phyloP scores from a whole-genome alignment of 2,329 filamentous ascomycete species.

The Penicillium sp. region DNA sequence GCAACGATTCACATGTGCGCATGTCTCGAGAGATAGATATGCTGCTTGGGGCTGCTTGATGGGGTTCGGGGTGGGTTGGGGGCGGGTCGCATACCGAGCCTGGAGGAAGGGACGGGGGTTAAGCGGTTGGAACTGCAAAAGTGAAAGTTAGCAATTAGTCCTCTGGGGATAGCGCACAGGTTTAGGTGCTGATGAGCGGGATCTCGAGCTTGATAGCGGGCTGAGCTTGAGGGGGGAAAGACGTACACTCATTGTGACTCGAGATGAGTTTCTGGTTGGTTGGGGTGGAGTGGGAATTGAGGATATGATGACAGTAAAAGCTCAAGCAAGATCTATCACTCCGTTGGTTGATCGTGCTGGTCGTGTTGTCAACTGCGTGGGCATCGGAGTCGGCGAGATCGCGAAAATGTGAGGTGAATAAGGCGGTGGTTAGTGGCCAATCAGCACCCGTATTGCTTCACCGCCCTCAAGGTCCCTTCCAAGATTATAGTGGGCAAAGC shows the following conservation, averaged over 20 bases:
- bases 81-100: conserved; percentile 66
- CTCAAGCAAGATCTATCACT: conserved; percentile 6
- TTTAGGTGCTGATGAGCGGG: background rate
- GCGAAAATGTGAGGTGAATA: conserved; percentile 40
- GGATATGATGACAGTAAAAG: background rate
- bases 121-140: conserved; percentile 75
- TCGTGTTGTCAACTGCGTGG: conserved; percentile 14
- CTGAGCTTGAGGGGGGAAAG: conserved; percentile 1
- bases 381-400: conserved; percentile 19
- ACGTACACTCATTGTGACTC: conserved; percentile 37
- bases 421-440: conserved; percentile 10
- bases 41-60: background rate
- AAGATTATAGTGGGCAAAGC: background rate
- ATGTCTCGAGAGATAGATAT: background rate
- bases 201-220: conserved; percentile 11
- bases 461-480: conserved; percentile 27
- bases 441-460: conserved; percentile 8
- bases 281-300: background rate
- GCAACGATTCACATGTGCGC: background rate
- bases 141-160: conserved; percentile 8
- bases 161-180: background rate
- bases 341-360: conserved; percentile 14
- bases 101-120: conserved; percentile 98
- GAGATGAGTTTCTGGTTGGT: background rate
- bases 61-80: background rate